Percentiles rank a stretch among this genome's conserved stretches.
phyloP scores from a whole-genome alignment of 192 early-diverging fungal species.

The Podila clonocystis region DNA sequence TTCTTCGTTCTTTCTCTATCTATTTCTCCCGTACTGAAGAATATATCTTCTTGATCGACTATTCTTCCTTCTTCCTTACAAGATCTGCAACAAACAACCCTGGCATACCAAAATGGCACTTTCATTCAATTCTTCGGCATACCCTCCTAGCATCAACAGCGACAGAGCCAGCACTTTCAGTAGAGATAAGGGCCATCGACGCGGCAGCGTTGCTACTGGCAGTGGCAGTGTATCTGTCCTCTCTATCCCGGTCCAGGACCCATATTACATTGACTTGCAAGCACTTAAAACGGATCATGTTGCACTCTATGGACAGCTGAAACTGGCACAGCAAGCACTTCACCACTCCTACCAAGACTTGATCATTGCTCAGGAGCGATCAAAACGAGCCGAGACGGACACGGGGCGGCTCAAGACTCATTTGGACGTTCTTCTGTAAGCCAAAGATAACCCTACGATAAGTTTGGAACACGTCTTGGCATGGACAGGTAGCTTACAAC shows the following conservation, averaged over 20 bases:
- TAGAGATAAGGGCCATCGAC: background rate
- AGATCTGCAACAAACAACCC: too few species aligned
- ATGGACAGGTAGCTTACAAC: background rate
- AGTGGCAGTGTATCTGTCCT: constrained; percentile 18
- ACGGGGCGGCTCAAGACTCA: constrained; percentile 12
- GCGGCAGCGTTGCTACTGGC: background rate
- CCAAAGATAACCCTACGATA: background rate
- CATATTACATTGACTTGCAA: constrained; percentile 24
- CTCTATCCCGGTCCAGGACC: constrained; percentile 31
- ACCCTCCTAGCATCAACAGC: constrained; percentile 1
- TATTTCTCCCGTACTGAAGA: too few species aligned
- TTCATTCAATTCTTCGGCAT: background rate
- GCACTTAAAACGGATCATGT: constrained; percentile 21
- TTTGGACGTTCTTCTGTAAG: constrained; percentile 34
- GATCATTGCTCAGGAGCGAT: constrained; percentile 22
- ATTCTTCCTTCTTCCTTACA: too few species aligned
- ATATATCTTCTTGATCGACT: too few species aligned
- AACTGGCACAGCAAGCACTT: constrained; percentile 27
- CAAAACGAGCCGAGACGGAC: constrained; percentile 26
- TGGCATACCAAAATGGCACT: background rate
- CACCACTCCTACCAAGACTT: constrained; percentile 31
- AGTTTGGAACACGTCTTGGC: too few species aligned
- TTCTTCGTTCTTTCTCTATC: background rate
- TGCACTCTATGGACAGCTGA: constrained; percentile 17
- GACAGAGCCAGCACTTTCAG: background rate